phyloP scores from a whole-genome alignment of 768 basidiomycete species.

The Trametes coccinea region DNA sequence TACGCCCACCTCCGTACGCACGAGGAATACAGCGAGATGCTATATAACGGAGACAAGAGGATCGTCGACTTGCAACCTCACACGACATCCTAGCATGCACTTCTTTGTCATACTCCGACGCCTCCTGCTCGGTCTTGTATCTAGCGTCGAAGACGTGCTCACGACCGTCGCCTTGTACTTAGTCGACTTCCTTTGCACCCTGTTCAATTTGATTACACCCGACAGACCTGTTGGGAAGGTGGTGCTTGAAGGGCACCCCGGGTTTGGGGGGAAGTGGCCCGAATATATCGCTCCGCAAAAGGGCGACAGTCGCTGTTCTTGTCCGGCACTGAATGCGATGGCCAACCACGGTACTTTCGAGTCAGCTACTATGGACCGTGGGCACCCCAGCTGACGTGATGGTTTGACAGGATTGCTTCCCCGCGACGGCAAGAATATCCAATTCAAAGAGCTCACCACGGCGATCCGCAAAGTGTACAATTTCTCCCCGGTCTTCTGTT shows the following conservation, averaged over 20 bases:
- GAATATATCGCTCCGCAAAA: slow-evolving; percentile 57
- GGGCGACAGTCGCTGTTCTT: slow-evolving; percentile 70
- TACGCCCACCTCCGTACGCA: no score
- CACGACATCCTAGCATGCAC: no score
- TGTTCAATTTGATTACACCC: slow-evolving; percentile 50
- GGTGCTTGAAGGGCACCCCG: slow-evolving; percentile 35
- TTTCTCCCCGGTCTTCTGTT: slow-evolving; percentile 67
- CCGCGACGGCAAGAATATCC: slow-evolving; percentile 62
- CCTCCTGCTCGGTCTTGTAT: slow-evolving; percentile 19
- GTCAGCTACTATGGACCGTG: not conserved
- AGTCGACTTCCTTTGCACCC: slow-evolving; percentile 12
- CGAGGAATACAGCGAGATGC: no score
- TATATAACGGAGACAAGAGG: no score
- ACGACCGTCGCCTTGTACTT: slow-evolving; percentile 58
- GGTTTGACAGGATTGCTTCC: not conserved
- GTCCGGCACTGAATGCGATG: slow-evolving; percentile 78
- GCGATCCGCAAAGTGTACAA: slow-evolving; percentile 62
- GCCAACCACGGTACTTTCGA: slow-evolving; percentile 70
- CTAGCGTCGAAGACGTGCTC: slow-evolving; percentile 2
- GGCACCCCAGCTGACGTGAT: not conserved
- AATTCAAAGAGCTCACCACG: slow-evolving; percentile 48
- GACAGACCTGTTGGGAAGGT: slow-evolving; percentile 37
- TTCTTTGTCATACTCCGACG: slow-evolving; percentile 17
- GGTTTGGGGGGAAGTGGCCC: slow-evolving; percentile 67
- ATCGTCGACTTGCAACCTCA: no score